Evolutionary conservation across 768 basidiomycete genomes (phyloP).

Genomic region (Amyloporia xantha): DNA sequence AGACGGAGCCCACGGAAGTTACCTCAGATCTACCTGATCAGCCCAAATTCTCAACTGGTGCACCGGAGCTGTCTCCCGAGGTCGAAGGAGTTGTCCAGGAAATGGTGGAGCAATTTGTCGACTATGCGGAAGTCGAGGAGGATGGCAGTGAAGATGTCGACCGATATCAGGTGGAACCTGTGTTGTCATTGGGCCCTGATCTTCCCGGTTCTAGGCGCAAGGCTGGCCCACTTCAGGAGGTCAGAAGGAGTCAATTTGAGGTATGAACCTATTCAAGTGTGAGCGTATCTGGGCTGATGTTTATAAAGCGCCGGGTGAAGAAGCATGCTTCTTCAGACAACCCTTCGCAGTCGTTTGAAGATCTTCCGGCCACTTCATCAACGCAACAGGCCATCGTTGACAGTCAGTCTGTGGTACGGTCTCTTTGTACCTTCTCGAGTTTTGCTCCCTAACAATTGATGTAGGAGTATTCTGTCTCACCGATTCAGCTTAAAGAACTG

Average conservation of each 20-base stretch:
- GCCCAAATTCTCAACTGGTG: too few relatives aligned
- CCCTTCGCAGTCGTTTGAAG: background rate
- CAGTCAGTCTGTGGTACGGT: conserved; percentile 13
- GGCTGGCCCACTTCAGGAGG: background rate
- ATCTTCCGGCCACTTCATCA: conserved; percentile 12
- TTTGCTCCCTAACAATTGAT: background rate
- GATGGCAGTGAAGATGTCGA: conserved; percentile 23
- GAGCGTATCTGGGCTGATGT: background rate
- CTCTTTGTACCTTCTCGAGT: background rate
- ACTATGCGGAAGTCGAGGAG: background rate
- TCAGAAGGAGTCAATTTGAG: background rate
- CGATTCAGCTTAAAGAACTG: background rate
- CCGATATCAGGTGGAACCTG: conserved; percentile 11
- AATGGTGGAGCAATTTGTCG: background rate
- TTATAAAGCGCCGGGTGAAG: background rate
- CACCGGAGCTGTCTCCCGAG: background rate
- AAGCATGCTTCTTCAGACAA: background rate
- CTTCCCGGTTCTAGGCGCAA: background rate
- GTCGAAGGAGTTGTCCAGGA: background rate
- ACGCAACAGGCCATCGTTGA: conserved; percentile 16
- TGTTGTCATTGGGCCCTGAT: conserved; percentile 6
- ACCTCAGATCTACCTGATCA: too few relatives aligned
- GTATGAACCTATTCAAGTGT: background rate
- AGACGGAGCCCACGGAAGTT: too few relatives aligned
- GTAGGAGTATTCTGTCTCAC: background rate